Conservation (phyloP, 768 basidiomycete genomes). For the Termitomyces sp. region DNA sequence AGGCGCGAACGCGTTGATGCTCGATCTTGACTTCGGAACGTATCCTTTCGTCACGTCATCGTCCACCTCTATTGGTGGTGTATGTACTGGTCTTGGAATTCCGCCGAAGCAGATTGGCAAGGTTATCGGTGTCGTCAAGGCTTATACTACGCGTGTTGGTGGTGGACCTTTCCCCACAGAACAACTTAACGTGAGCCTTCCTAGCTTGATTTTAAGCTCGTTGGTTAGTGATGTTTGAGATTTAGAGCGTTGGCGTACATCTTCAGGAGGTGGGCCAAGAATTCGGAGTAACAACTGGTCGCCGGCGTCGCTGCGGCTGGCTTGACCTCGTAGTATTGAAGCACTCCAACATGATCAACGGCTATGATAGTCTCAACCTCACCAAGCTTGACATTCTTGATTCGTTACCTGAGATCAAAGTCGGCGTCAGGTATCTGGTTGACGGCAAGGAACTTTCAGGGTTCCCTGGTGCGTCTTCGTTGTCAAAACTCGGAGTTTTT, state of each 20-base stretch:
- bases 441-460: conserved; percentile 75
- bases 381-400: conserved; percentile 97
- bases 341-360: conserved; percentile 91
- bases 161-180: conserved; percentile 98
- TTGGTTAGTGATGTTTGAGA: background rate
- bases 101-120: conserved; percentile 87
- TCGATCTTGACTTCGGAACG: conserved; percentile 96
- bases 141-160: conserved; percentile 98
- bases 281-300: conserved; percentile 89
- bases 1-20: conserved; percentile 98
- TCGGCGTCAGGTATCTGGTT: conserved; percentile 75
- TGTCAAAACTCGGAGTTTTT: background rate
- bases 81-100: conserved; percentile 96
- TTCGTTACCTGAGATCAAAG: conserved; percentile 77
- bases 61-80: conserved; percentile 89
- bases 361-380: conserved; percentile 89
- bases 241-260: conserved; percentile 73
- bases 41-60: conserved; percentile 98
- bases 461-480: conserved; percentile 70
- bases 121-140: conserved; percentile 91
- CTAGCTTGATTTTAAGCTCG: background rate
- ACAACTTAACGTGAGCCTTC: conserved; percentile 69
- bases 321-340: conserved; percentile 93
- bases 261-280: conserved; percentile 93
- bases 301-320: conserved; percentile 93